phyloP scores from a whole-genome alignment of 2,329 filamentous ascomycete genomes.

The Nemania sp. region DNA sequence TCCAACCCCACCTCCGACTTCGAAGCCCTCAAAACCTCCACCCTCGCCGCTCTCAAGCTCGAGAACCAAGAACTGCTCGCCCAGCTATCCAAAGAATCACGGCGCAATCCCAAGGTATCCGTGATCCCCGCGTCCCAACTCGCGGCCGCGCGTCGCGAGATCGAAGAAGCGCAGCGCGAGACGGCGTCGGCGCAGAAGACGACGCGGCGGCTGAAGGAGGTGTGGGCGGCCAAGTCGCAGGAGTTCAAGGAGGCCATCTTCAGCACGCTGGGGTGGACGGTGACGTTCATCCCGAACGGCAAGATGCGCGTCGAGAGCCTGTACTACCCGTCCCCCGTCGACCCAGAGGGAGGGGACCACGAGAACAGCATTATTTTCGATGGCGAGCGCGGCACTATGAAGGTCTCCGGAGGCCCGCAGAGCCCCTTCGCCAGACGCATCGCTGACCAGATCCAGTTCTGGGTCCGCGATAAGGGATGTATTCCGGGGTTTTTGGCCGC shows the following conservation, averaged over 20 bases:
- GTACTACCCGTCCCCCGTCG: constrained; percentile 70
- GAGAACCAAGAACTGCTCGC: constrained; percentile 84
- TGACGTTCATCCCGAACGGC: constrained; percentile 96
- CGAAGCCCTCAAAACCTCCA: constrained; percentile 81
- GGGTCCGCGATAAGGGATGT: constrained; percentile 91
- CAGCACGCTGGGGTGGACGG: constrained; percentile 87
- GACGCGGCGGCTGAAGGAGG: constrained; percentile 83
- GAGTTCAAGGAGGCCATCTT: constrained; percentile 97
- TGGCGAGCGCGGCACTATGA: constrained; percentile 95
- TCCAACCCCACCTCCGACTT: constrained; percentile 89
- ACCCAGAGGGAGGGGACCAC: too few relatives aligned
- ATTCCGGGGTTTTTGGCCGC: constrained; percentile 93
- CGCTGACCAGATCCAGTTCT: constrained; percentile 85
- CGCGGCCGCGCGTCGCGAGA: constrained; percentile 72
- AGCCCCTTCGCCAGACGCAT: constrained; percentile 87
- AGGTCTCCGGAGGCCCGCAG: constrained; percentile 86
- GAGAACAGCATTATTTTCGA: constrained; percentile 82
- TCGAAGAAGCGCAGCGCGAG: constrained; percentile 70
- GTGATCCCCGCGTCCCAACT: constrained; percentile 78
- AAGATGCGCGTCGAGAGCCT: constrained; percentile 89
- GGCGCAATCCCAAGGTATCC: constrained; percentile 50
- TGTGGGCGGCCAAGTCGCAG: constrained; percentile 86
- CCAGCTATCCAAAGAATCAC: constrained; percentile 62
- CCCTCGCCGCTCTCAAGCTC: constrained; percentile 73
- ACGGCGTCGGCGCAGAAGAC: constrained; percentile 79